Evolutionary conservation across 306 rosid species (phyloP).

Genomic region (Ammopiptanthus mongolicus): DNA sequence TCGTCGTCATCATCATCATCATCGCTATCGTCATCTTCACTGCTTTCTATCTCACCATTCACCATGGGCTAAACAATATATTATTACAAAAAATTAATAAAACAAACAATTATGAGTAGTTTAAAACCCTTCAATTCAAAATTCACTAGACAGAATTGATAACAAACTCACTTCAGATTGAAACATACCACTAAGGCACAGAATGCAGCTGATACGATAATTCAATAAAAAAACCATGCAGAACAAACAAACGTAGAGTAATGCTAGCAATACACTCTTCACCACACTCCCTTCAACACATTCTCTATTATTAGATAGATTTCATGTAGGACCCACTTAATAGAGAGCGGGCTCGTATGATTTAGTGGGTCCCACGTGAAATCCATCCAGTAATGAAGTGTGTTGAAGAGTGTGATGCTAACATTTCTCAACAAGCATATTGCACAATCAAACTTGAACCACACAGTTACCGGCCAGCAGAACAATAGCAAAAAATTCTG

Average conservation of each 20-base stretch:
- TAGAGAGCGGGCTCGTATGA: too few relatives aligned
- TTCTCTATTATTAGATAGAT: too few relatives aligned
- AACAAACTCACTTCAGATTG: neutral
- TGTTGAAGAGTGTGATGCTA: too few relatives aligned
- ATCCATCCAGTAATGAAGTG: too few relatives aligned
- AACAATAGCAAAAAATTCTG: neutral
- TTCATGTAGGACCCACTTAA: too few relatives aligned
- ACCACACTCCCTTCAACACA: too few relatives aligned
- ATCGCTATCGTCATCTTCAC: conserved; percentile 3
- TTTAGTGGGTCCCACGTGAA: too few relatives aligned
- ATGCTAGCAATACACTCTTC: too few relatives aligned
- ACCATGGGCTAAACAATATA: conserved; percentile 23
- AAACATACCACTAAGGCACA: neutral
- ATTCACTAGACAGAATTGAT: neutral
- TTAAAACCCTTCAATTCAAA: neutral
- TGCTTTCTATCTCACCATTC: conserved; percentile 21
- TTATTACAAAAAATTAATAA: neutral
- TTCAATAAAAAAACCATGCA: neutral
- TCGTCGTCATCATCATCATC: conserved; percentile 26
- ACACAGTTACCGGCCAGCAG: neutral
- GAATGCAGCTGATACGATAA: neutral
- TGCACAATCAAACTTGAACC: conserved; percentile 2
- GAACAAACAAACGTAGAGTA: neutral
- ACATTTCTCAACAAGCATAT: too few relatives aligned
- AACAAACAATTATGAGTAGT: neutral